These are phyloP conservation scores for Cercospora zeina DNA, from an alignment of 2,329 filamentous ascomycete species.

Conservation along the genomic window DNA sequence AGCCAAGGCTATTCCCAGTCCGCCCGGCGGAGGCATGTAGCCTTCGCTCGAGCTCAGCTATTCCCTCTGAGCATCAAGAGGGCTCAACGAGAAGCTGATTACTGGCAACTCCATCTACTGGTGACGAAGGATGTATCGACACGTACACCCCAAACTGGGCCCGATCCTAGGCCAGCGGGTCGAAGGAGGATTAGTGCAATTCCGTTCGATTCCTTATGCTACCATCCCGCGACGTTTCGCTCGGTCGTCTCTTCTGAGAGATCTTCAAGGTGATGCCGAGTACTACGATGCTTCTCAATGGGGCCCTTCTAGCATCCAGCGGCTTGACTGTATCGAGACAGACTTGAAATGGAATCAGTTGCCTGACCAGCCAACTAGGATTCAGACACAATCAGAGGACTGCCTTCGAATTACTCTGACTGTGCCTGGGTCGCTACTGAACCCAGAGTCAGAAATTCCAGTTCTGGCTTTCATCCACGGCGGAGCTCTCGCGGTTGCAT, in stretches of 20 bases:
- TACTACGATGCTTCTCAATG: background rate
- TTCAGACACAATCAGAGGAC: background rate
- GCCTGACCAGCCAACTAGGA: background rate
- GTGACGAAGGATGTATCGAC: background rate
- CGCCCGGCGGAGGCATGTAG: background rate
- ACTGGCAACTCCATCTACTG: background rate
- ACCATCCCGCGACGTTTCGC: background rate
- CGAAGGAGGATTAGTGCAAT: background rate
- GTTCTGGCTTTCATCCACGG: background rate
- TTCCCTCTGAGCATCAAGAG: background rate
- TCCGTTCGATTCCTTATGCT: constrained; percentile 1
- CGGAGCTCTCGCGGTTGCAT: background rate
- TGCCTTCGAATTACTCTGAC: background rate
- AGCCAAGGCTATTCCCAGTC: background rate
- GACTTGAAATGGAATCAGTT: background rate
- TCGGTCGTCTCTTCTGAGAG: background rate
- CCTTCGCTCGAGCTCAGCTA: background rate
- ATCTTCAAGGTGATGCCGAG: background rate
- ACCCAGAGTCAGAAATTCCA: background rate
- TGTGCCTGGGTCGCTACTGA: background rate
- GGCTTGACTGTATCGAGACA: background rate
- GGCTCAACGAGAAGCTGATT: background rate
- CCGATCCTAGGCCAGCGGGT: background rate
- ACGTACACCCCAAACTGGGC: background rate
- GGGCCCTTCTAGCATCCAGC: background rate